These are phyloP conservation scores for Acanthamoeba royreba DNA, from an alignment of 208 protist species.

Conservation along the genomic window DNA sequence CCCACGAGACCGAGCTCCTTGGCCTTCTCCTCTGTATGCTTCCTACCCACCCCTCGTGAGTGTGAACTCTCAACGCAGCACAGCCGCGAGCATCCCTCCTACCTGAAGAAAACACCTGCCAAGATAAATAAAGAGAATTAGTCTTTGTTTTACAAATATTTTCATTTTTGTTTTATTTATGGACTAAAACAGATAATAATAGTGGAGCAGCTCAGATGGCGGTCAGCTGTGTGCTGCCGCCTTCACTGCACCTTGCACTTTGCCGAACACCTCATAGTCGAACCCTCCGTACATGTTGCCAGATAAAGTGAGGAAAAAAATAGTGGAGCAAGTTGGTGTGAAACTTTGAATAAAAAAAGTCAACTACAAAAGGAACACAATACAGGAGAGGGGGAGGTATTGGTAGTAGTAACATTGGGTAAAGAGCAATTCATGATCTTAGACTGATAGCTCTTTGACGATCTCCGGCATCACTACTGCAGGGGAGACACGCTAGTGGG, in stretches of 20 bases:
- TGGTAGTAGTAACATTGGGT: too few species aligned
- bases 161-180: not conserved
- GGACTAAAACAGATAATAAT: too few species aligned
- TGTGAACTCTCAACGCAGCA: not conserved
- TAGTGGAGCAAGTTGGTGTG: too few species aligned
- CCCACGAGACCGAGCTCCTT: slow-evolving; percentile 1
- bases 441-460: not conserved
- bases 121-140: not conserved
- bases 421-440: too few species aligned
- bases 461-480: not conserved
- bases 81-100: not conserved
- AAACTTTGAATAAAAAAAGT: not conserved
- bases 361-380: too few species aligned
- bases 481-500: not conserved
- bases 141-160: not conserved
- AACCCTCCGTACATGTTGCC: not conserved
- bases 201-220: too few species aligned
- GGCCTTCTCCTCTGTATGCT: not conserved
- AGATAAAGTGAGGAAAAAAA: not conserved
- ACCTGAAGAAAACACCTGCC: not conserved
- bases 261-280: slow-evolving; percentile 37
- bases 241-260: slow-evolving; percentile 12
- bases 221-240: too few species aligned
- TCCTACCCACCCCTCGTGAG: not conserved
- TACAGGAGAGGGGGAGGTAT: too few species aligned